Evolutionary conservation across 2,329 filamentous ascomycete genomes (phyloP).

Genomic region (Fusarium lyarnte): DNA sequence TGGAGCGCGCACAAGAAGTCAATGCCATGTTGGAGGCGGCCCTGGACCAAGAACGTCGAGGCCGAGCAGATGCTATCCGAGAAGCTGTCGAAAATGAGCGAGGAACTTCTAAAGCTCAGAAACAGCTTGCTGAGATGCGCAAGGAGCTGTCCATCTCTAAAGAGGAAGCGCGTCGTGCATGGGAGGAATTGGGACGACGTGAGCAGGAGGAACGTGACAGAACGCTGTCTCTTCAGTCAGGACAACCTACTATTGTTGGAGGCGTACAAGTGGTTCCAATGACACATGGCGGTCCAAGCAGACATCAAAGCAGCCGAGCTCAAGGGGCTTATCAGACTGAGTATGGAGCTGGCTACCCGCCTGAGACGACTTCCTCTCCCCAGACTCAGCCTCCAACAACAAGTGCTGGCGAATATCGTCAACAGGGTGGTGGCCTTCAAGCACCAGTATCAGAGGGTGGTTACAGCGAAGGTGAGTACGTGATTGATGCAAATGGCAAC

Average conservation of each 20-base stretch:
- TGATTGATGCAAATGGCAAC: conserved; percentile 68
- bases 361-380: conserved; percentile 55
- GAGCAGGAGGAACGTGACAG: conserved; percentile 94
- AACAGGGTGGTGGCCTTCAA: conserved; percentile 34
- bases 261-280: conserved; percentile 96
- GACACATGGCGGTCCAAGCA: conserved; percentile 74
- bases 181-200: conserved; percentile 93
- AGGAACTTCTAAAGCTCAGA: conserved; percentile 79
- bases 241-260: conserved; percentile 87
- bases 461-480: conserved; percentile 78
- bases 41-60: conserved; percentile 78
- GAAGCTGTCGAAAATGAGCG: conserved; percentile 73
- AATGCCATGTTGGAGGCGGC: conserved; percentile 81
- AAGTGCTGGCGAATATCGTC: conserved; percentile 43
- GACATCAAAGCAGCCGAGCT: conserved; percentile 58
- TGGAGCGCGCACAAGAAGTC: conserved; percentile 85
- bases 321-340: conserved; percentile 44
- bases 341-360: conserved; percentile 45
- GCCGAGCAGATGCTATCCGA: conserved; percentile 72
- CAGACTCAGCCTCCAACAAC: conserved; percentile 51
- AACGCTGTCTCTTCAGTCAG: conserved; percentile 84
- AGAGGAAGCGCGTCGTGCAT: conserved; percentile 92
- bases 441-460: conserved; percentile 64
- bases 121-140: conserved; percentile 87
- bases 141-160: conserved; percentile 95